Evolutionary conservation across 2,329 filamentous ascomycete genomes (phyloP).

Genomic region (Exserohilum rostratum): DNA sequence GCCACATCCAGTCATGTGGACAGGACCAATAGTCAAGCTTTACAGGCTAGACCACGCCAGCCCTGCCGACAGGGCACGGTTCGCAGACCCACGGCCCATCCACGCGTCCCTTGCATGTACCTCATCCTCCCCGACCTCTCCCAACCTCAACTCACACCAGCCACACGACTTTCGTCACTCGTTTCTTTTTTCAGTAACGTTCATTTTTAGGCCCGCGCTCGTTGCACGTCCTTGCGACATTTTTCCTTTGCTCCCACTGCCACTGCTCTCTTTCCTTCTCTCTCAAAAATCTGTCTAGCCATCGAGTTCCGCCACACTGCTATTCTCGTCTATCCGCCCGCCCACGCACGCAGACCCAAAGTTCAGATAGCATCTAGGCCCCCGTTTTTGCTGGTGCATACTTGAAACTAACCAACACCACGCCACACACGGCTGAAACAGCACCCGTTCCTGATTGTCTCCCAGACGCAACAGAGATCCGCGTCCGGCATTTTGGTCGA

Average conservation of each 20-base stretch:
- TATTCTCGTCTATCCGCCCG: background rate
- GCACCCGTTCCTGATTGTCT: conserved; percentile 5
- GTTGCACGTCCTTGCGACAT: too few relatives aligned
- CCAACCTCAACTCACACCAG: conserved; percentile 24
- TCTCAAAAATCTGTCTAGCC: too few relatives aligned
- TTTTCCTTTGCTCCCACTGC: background rate
- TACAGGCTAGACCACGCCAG: conserved; percentile 3
- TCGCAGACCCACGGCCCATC: conserved; percentile 7
- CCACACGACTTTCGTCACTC: conserved; percentile 11
- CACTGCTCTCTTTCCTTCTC: too few relatives aligned
- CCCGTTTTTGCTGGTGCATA: background rate
- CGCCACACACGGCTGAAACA: conserved; percentile 17
- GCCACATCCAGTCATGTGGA: conserved; percentile 6
- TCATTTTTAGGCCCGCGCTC: too few relatives aligned
- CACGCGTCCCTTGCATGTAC: conserved; percentile 22
- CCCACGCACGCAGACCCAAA: background rate
- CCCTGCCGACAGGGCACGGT: conserved; percentile 10
- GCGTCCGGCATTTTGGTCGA: conserved; percentile 16
- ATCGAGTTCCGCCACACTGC: too few relatives aligned
- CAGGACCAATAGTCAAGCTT: conserved; percentile 9
- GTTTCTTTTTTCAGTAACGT: background rate
- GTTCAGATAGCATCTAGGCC: background rate
- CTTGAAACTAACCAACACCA: conserved; percentile 8
- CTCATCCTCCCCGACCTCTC: conserved; percentile 14
- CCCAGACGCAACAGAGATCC: conserved; percentile 25